Evolutionary conservation across 139 green algal species (phyloP).

Genomic region (Chlamydomonas sphaeroides): DNA sequence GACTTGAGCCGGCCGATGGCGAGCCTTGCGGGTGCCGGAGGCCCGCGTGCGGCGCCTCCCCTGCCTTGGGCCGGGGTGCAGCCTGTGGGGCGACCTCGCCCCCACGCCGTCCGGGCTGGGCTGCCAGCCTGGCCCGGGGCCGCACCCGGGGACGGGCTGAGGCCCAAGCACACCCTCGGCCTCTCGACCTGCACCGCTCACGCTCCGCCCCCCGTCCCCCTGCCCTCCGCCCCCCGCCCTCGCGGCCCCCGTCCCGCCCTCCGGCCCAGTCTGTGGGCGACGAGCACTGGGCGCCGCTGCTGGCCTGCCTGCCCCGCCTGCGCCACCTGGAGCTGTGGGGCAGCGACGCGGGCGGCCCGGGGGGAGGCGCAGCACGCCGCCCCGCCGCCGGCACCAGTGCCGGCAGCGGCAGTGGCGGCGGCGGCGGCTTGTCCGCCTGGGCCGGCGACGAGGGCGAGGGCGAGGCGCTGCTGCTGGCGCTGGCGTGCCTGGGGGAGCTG

Average conservation of each 20-base stretch:
- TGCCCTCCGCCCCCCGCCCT: too few species aligned
- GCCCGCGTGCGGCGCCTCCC: too few species aligned
- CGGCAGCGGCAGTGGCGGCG: not conserved
- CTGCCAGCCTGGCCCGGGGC: not conserved
- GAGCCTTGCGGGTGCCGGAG: too few species aligned
- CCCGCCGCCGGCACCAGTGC: not conserved
- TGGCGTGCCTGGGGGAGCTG: not conserved
- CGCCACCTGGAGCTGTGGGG: slow-evolving; percentile 17
- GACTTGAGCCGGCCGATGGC: not conserved
- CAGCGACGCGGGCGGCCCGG: not conserved
- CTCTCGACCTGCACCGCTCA: not conserved
- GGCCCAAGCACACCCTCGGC: too few species aligned
- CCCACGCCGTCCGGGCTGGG: too few species aligned
- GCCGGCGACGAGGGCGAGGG: not conserved
- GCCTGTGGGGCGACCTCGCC: too few species aligned
- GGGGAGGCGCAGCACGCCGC: not conserved
- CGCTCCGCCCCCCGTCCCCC: too few species aligned
- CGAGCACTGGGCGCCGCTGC: not conserved
- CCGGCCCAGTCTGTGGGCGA: not conserved
- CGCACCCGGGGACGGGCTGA: not conserved
- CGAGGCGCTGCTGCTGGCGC: slow-evolving; percentile 8
- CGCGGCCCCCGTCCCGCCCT: too few species aligned
- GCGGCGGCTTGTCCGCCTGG: not conserved
- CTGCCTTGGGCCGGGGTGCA: too few species aligned
- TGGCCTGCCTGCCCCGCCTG: not conserved